A percentile compares a stretch with the other conserved stretches of the same genome.
These are phyloP conservation scores for Colletotrichum sansevieriae DNA, from an alignment of 2,329 filamentous ascomycete species.

Conservation along the genomic window DNA sequence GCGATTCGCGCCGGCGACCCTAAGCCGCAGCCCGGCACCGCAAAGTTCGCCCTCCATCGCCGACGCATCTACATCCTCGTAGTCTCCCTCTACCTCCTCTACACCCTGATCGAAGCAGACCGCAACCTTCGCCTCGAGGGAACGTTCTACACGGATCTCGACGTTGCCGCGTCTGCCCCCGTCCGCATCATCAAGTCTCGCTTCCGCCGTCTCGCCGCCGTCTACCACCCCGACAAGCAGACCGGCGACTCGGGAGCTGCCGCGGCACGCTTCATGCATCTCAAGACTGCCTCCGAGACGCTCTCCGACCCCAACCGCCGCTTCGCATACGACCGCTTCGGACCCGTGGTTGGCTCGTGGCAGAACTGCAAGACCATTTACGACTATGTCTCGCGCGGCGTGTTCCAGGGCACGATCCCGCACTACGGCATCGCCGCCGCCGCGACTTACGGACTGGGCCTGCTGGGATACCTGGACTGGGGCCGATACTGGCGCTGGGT, in stretches of 20 bases:
- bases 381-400: slow-evolving; percentile 79
- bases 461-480: slow-evolving; percentile 77
- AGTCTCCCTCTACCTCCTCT: slow-evolving; percentile 85
- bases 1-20: slow-evolving; percentile 91
- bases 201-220: slow-evolving; percentile 81
- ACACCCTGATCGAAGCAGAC: slow-evolving; percentile 94
- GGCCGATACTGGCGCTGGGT: slow-evolving; percentile 77
- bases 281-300: slow-evolving; percentile 87
- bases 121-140: slow-evolving; percentile 78
- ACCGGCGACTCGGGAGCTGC: slow-evolving; percentile 53
- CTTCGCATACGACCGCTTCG: slow-evolving; percentile 93
- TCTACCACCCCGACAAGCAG: slow-evolving; percentile 88
- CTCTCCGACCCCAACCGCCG: slow-evolving; percentile 81
- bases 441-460: slow-evolving; percentile 71
- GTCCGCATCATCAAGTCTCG: slow-evolving; percentile 80
- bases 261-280: slow-evolving; percentile 76
- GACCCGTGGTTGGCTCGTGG: slow-evolving; percentile 78
- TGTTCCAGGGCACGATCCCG: slow-evolving; percentile 67
- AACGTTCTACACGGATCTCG: slow-evolving; percentile 85
- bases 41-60: slow-evolving; percentile 79
- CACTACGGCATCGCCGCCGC: slow-evolving; percentile 72
- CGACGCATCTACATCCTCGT: slow-evolving; percentile 87
- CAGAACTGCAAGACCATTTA: slow-evolving; percentile 74
- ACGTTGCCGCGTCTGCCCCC: slow-evolving; percentile 75
- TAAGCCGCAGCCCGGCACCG: slow-evolving; percentile 77